Percentiles rank a stretch among this genome's conserved stretches.
These are phyloP conservation scores for Anisodus acutangulus DNA, from an alignment of 257 asterid species.

Conservation along the genomic window DNA sequence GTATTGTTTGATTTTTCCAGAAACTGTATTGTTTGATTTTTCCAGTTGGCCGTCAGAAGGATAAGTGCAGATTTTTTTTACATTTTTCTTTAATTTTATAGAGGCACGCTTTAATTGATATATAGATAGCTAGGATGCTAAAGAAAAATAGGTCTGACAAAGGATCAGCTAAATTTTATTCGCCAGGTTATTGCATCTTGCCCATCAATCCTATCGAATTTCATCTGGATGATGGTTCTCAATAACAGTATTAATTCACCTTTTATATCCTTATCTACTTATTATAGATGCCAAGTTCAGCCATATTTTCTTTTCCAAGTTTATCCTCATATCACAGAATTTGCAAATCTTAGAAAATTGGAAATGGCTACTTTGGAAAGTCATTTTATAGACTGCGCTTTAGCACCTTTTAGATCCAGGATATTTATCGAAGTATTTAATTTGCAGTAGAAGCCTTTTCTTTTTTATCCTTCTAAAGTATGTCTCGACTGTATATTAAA, in stretches of 20 bases:
- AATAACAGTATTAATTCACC: neutral
- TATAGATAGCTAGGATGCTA: neutral
- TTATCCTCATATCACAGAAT: neutral
- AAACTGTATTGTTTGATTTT: neutral
- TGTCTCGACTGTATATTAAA: neutral
- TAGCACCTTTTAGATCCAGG: slow-evolving; percentile 2
- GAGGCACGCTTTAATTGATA: neutral
- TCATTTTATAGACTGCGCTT: neutral
- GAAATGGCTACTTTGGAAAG: neutral
- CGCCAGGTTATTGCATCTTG: neutral
- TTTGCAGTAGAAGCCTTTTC: neutral
- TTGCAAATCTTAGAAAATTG: neutral
- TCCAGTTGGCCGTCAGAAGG: neutral
- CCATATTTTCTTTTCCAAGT: neutral
- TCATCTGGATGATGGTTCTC: neutral
- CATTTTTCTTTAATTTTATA: neutral
- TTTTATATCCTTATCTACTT: neutral
- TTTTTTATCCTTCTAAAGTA: neutral
- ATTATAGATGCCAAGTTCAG: neutral
- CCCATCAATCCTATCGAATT: neutral
- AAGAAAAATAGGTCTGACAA: neutral
- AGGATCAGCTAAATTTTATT: neutral
- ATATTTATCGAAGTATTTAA: neutral
- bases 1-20: neutral
- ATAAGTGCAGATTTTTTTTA: neutral